Base-by-base conservation (phyloP, 768 basidiomycete genomes). In the Tephrocybe rancida region DNA sequence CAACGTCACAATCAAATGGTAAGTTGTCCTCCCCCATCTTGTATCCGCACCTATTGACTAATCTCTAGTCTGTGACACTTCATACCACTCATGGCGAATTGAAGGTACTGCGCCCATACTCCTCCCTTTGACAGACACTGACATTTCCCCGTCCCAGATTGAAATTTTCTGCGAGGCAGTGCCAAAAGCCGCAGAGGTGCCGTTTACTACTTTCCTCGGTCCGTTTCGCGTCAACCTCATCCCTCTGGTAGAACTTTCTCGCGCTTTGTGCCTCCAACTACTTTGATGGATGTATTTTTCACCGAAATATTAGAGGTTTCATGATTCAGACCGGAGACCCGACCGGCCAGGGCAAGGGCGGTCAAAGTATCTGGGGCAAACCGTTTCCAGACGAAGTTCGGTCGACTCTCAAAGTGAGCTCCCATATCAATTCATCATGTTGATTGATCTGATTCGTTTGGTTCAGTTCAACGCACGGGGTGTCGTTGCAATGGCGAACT, bases 121-220 rank as follows among this genome's bases (percentile, higher is more conserved):
- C 7, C 5, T 19, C 6, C 16, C 11, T 42, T 9, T 35, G 27
- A 45, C 54, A 48, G 44, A 1, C 38, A 16, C 38, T 46, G 16
- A 55, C 26, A 42, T 47, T 48, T 35, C 27, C 42, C 57, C 30
- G 24, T 45, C 43, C 25, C 67, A 98, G 95, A 85, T 98, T 56
- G 97, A 99, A 72, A 68, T 99, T 11, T 98, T 98, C 73, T 98
- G 97, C 68, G 97, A 99, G 72, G 88, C 96, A 5, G 90, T 94
- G 18, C 97, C 97, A 21, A 93, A 94, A 70, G 80, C 95, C 10
- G 93, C 95, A 60, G 96, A 99, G 79, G 95, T 94, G 58, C 54
- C 38, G 45, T 43, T 54, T 18, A 59, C 46, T 46, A 43, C 48
- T 34, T 44, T 44, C 37, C 49, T 44, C 3, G 9, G 9, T 21